These are phyloP conservation scores for Rhizopus arrhizus DNA, from an alignment of 371 early-diverging fungal species.

Conservation along the genomic window DNA sequence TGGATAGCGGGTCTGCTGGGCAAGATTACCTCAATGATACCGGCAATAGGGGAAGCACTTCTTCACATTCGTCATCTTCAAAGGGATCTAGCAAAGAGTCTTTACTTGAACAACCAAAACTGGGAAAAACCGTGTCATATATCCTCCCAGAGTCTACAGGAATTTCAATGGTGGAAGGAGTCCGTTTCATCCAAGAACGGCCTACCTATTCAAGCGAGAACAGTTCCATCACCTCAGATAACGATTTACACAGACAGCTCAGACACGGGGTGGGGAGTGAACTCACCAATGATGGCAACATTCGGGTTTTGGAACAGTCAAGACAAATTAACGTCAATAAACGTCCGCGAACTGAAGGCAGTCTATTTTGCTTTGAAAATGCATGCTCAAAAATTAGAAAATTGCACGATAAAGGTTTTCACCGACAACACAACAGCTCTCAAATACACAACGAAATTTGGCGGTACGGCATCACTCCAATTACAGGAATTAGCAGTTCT, in stretches of 20 bases:
- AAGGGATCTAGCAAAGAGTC: not conserved
- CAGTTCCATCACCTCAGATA: no score
- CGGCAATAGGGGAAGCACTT: no score
- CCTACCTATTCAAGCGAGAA: constrained; percentile 6
- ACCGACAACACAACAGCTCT: constrained; percentile 19
- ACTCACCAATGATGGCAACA: not conserved
- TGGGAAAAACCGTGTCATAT: not conserved
- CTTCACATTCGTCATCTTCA: not conserved
- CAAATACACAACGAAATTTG: constrained; percentile 18
- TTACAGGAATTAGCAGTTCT: constrained; percentile 16
- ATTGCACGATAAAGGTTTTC: constrained; percentile 8
- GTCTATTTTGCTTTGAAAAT: constrained; percentile 17
- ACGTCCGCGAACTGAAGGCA: constrained; percentile 31
- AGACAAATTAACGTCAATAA: constrained; percentile 18
- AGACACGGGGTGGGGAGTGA: constrained; percentile 21
- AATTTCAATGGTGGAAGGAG: not conserved
- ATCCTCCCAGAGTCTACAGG: not conserved
- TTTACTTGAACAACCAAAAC: not conserved
- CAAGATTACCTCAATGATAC: constrained; percentile 9
- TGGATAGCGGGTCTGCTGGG: constrained; percentile 7
- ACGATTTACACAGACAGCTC: constrained; percentile 18
- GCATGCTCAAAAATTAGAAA: constrained; percentile 8
- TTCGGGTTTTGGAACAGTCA: constrained; percentile 21
- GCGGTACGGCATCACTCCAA: constrained; percentile 8
- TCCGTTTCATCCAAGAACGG: not conserved